These are phyloP conservation scores for Hypoxylon trugodes DNA, from an alignment of 495 filamentous ascomycete species.

Conservation along the genomic window DNA sequence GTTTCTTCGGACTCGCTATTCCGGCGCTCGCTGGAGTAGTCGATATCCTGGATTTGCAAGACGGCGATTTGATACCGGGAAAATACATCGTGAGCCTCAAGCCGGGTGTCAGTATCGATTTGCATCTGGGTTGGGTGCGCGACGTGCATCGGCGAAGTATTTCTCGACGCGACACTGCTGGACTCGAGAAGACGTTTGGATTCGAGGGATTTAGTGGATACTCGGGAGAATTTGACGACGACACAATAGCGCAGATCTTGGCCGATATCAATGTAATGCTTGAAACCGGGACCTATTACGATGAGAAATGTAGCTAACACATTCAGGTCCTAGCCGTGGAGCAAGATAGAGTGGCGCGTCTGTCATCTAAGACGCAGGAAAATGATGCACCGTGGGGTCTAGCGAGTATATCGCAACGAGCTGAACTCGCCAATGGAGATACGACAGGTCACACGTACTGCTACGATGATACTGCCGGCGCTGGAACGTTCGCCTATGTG, in stretches of 20 bases:
- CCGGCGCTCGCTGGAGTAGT: constrained; percentile 11
- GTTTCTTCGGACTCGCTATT: constrained; percentile 9
- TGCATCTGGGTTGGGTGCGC: constrained; percentile 35
- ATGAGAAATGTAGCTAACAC: not conserved
- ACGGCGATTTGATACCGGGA: constrained; percentile 48
- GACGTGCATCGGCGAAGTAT: constrained; percentile 24
- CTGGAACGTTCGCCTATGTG: constrained; percentile 53
- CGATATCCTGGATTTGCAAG: constrained; percentile 15
- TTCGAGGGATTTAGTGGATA: constrained; percentile 51
- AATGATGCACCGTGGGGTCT: constrained; percentile 56
- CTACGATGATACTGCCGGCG: constrained; percentile 54
- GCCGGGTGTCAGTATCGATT: constrained; percentile 29
- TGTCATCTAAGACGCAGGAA: constrained; percentile 29
- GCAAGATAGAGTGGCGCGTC: constrained; percentile 14
- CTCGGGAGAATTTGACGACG: constrained; percentile 45
- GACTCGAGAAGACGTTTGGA: constrained; percentile 48
- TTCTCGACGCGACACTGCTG: constrained; percentile 28
- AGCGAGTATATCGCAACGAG: constrained; percentile 49
- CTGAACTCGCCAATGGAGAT: constrained; percentile 33
- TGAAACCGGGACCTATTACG: not conserved
- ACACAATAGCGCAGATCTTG: constrained; percentile 48
- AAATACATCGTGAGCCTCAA: constrained; percentile 66
- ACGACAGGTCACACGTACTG: constrained; percentile 38
- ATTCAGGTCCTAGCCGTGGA: constrained; percentile 24
- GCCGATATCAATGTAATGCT: constrained; percentile 45